These are phyloP conservation scores for Cutaneotrichosporon dermatis DNA, from an alignment of 1,284 basidiomycete genomes.

Conservation along the genomic window DNA sequence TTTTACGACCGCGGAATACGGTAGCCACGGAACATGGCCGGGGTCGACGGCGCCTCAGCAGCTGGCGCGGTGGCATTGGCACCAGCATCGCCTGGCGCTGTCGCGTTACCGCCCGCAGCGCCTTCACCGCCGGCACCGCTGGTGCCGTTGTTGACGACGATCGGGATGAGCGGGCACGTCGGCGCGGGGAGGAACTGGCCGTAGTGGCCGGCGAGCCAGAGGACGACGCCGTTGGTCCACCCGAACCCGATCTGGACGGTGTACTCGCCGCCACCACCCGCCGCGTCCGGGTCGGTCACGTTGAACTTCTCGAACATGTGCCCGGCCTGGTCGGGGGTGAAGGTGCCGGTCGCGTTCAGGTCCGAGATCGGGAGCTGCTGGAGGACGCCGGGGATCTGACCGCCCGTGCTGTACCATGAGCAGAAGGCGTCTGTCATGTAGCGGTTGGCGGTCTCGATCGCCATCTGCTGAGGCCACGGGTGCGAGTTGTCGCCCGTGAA, in stretches of 20 bases:
- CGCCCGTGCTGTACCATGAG: slow-evolving; percentile 77
- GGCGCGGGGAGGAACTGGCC: slow-evolving; percentile 63
- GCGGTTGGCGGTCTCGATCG: slow-evolving; percentile 58
- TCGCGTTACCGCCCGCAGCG: background rate
- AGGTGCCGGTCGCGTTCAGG: slow-evolving; percentile 65
- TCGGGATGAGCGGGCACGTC: slow-evolving; percentile 59
- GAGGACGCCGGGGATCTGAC: slow-evolving; percentile 65
- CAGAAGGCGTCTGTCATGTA: slow-evolving; percentile 78
- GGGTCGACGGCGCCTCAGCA: background rate
- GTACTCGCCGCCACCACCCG: slow-evolving; percentile 52
- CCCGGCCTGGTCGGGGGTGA: slow-evolving; percentile 27
- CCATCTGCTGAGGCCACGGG: slow-evolving; percentile 54
- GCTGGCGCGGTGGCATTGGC: background rate
- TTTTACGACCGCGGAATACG: slow-evolving; percentile 1
- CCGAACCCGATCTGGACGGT: slow-evolving; percentile 50
- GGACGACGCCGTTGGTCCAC: slow-evolving; percentile 81
- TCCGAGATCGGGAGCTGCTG: slow-evolving; percentile 64
- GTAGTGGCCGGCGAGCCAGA: slow-evolving; percentile 70
- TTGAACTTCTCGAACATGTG: slow-evolving; percentile 84
- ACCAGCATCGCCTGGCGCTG: background rate
- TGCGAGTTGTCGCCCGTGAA: background rate
- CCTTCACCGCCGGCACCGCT: background rate
- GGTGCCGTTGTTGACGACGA: slow-evolving; percentile 20
- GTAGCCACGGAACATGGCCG: slow-evolving; percentile 5
- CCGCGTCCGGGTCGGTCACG: slow-evolving; percentile 67